Evolutionary conservation across 352 stramenopile species (phyloP), one percentile per base, ranked within the genome.

Genomic region (Phytophthora pseudosyringae): DNA sequence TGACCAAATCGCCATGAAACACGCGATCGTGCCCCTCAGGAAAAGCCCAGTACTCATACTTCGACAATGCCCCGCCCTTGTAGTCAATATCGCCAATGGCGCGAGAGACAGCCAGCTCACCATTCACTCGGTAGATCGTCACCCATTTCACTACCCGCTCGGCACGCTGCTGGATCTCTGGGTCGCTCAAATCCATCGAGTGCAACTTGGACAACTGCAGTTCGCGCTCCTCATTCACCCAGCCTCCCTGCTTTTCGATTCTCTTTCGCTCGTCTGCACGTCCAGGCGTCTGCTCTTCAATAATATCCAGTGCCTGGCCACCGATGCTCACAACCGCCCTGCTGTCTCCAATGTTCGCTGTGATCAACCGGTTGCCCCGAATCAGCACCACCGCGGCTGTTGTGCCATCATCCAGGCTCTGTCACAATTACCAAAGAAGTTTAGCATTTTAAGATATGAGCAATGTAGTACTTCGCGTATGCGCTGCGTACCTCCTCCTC

Each of bases 81-180:
- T 98, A 98, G 45, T 95, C 86, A 59, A 96, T 91, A 64, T 98
- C 93, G 28, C 93, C 93, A 63, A 98, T 97, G 9, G 93, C 89
- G 15, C 93, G 84, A 33, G 90, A 97, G 8, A 98, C 88, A 13
- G 94, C 93, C n/a, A 98, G 77, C 52, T 98, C 94, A 45, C 91
- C 91, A 57, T 98, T 97, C 11, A 98, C 88, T 39, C 88, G 80
- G 54, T 92, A 93, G 31, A 96, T 91, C 33, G 84, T 90, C 21
- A 96, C 83, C 84, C 86, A 93, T 52, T 90, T 85, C 35, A 96
- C 86, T 8, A 96, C 86, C 11, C 86, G 81, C 21, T 89, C 79
- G 0, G 88, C 88, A 25, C 86, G 87, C 57, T 94, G 80, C 51
- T 95, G 76, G 56, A 96, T 95, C 52, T 88, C 74, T 15, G 88